Percentiles rank a stretch among this genome's conserved stretches.
phyloP scores from a whole-genome alignment of 176 grass and related monocot genomes.

The Poa pratensis region DNA sequence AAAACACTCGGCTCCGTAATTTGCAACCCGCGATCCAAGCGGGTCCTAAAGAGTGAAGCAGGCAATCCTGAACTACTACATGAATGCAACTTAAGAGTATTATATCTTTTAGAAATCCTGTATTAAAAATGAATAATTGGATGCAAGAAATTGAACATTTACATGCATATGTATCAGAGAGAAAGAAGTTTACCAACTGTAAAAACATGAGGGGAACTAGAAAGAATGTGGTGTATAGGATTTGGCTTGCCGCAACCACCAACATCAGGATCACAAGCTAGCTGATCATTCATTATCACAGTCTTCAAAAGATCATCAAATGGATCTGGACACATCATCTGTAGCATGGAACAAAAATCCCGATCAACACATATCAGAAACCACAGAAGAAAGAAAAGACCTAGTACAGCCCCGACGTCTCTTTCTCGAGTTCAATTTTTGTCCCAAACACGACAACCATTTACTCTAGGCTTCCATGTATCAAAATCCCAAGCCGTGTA shows the following conservation, averaged over 20 bases:
- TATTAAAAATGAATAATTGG: slow-evolving; percentile 1
- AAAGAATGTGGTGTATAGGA: slow-evolving; percentile 93
- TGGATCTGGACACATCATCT: slow-evolving; percentile 80
- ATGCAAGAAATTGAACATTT: not conserved
- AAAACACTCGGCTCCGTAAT: too few species aligned
- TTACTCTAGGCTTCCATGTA: too few species aligned
- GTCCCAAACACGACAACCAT: too few species aligned
- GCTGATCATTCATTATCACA: slow-evolving; percentile 88
- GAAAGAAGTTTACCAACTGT: slow-evolving; percentile 73
- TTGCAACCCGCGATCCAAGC: too few species aligned
- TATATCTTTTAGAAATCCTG: not conserved
- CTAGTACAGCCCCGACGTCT: not conserved
- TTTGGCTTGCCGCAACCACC: slow-evolving; percentile 84
- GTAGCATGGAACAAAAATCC: slow-evolving; percentile 32
- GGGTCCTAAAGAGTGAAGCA: slow-evolving; percentile 2
- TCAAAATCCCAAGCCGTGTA: not conserved
- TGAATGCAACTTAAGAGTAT: not conserved
- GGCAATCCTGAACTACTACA: slow-evolving; percentile 20
- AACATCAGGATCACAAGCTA: slow-evolving; percentile 81
- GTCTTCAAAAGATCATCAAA: slow-evolving; percentile 94
- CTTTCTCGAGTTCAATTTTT: not conserved
- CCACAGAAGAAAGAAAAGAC: slow-evolving; percentile 4
- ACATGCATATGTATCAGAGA: slow-evolving; percentile 31
- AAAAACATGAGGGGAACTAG: slow-evolving; percentile 82
- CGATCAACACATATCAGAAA: not conserved